Conservation (phyloP, 2,329 filamentous ascomycete genomes). For the Aspergillus cejpii region DNA sequence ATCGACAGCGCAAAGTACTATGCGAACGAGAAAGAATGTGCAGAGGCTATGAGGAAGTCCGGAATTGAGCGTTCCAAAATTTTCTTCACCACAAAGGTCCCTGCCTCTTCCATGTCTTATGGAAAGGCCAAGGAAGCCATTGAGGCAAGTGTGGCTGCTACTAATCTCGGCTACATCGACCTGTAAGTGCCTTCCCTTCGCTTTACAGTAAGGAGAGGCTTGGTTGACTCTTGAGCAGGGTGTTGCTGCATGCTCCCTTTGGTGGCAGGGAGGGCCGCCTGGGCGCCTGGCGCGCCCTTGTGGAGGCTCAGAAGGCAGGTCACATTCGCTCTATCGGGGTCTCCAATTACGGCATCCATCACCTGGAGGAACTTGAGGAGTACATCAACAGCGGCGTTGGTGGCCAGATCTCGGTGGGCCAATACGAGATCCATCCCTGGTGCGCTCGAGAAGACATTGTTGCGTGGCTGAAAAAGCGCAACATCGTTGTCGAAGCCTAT, state of each 20-base stretch:
- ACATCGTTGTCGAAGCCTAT: conserved; percentile 55
- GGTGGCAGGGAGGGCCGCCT: conserved; percentile 34
- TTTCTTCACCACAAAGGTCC: conserved; percentile 60
- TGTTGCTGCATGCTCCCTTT: conserved; percentile 38
- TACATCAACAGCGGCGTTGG: conserved; percentile 40
- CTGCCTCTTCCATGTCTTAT: conserved; percentile 51
- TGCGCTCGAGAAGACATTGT: conserved; percentile 71
- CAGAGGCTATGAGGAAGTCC: conserved; percentile 47
- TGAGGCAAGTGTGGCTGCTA: conserved; percentile 55
- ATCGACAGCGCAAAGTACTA: conserved; percentile 55
- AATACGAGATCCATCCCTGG: conserved; percentile 90
- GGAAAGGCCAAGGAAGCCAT: conserved; percentile 59
- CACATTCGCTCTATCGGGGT: conserved; percentile 39
- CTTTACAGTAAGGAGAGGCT: not conserved
- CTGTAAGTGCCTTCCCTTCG: conserved; percentile 40
- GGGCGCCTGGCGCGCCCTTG: conserved; percentile 38
- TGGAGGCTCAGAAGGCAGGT: conserved; percentile 36
- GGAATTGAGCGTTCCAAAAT: conserved; percentile 49
- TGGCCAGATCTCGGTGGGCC: conserved; percentile 72
- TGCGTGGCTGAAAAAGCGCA: conserved; percentile 62
- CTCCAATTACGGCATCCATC: conserved; percentile 38
- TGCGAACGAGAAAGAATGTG: conserved; percentile 52
- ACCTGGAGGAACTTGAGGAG: conserved; percentile 37
- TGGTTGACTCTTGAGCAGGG: conserved; percentile 16
- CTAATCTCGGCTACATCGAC: conserved; percentile 61